phyloP scores from a whole-genome alignment of 2,329 filamentous ascomycete genomes.

The Pochonia chlamydosporia region DNA sequence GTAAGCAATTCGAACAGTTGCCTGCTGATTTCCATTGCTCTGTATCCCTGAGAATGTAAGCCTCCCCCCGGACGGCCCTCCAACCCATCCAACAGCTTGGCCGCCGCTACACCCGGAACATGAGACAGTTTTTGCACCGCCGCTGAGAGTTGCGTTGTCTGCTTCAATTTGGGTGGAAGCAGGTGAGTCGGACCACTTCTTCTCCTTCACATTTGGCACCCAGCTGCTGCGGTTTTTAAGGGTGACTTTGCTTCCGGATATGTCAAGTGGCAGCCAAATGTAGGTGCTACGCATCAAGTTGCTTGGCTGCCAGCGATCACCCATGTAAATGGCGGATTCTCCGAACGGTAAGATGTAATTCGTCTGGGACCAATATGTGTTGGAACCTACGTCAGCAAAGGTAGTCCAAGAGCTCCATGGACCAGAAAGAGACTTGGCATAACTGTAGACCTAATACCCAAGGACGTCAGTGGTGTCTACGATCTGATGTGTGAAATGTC shows the following conservation, averaged over 20 bases:
- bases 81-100: slow-evolving; percentile 48
- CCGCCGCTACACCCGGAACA: slow-evolving; percentile 48
- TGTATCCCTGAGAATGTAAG: not conserved
- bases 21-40: not conserved
- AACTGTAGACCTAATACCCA: slow-evolving; percentile 49
- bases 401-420: slow-evolving; percentile 57
- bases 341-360: slow-evolving; percentile 47
- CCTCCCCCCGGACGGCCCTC: slow-evolving; percentile 26
- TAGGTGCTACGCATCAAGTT: slow-evolving; percentile 58
- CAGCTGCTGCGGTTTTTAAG: slow-evolving; percentile 38
- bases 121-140: slow-evolving; percentile 37
- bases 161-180: not conserved
- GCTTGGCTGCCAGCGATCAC: slow-evolving; percentile 58
- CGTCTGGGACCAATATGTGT: slow-evolving; percentile 56
- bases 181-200: not conserved
- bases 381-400: slow-evolving; percentile 50
- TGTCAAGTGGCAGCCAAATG: slow-evolving; percentile 55
- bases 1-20: not conserved
- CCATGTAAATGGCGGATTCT: slow-evolving; percentile 51
- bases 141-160: slow-evolving; percentile 27
- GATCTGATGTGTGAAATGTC: too few species aligned
- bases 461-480: too few species aligned
- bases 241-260: slow-evolving; percentile 45
- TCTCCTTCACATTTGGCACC: not conserved
- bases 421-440: slow-evolving; percentile 48